Evolutionary conservation across 2,329 filamentous ascomycete species (phyloP), one percentile per base, ranked within the genome.

Genomic region (Fusarium sp.): DNA sequence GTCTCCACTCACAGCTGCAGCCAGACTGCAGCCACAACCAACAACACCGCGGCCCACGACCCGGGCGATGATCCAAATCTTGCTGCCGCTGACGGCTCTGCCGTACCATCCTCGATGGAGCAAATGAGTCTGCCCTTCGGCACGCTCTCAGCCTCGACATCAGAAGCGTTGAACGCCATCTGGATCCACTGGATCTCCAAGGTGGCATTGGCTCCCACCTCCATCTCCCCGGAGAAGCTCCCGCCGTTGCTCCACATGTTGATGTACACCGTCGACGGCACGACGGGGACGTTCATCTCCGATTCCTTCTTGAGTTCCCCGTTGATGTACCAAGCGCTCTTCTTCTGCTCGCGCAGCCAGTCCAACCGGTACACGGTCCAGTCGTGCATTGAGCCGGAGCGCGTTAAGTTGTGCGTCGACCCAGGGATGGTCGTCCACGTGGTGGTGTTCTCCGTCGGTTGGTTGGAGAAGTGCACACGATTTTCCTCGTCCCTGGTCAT

Each of bases 211-310:
- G 44, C 50, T 6, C 59, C 46, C 23, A 61, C 38, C 14, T 31
- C 33, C 67, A 69, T 69, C 10, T 60, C 46, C 13, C 65, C 61
- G 5, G 67, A 68, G 59, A 63, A 69, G n/a, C 42, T 58, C 5
- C 61, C 65, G 20, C 61, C 55, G 34, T 62, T 68, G 33, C 67
- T 67, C 67, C 67, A 69, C 67, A 69, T 69, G 50, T 65, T 49
- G 33, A 68, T 65, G 49, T 65, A 65, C 20, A 69, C 50, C 6
- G 65, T 69, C 25, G 58, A 58, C 18, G 59, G 25, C 42, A 33
- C 40, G 11, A 55, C 29, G n/a, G 67, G 67, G 4, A 69, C 56
- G 16, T 68, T 61, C 7, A 56, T 49, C 11, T 61, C 14, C 3
- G 67, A 65, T 7, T 53, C 36, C 14, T 60, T 57, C n/a, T 51